phyloP scores from a whole-genome alignment of 768 basidiomycete genomes.

The Leccinum ochraceum region DNA sequence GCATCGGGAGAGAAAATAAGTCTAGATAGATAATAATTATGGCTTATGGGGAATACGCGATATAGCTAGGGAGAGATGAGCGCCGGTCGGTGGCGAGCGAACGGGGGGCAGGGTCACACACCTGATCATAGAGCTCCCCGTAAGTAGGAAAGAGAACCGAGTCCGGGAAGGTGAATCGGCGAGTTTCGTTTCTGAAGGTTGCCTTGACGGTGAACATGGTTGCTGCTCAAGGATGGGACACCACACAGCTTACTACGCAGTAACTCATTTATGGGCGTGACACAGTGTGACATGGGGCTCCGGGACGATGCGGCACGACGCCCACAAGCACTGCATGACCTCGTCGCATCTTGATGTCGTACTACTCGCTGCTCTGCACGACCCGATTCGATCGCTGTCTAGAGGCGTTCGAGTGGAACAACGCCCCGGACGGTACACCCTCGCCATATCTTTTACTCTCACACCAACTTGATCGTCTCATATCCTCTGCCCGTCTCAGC shows the following conservation, averaged over 20 bases:
- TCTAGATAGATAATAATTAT: constrained; percentile 61
- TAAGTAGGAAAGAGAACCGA: constrained; percentile 61
- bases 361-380: constrained; percentile 48
- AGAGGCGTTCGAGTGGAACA: constrained; percentile 54
- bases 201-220: constrained; percentile 79
- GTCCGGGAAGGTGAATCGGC: constrained; percentile 60
- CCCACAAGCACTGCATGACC: not conserved
- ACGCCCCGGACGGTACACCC: constrained; percentile 46
- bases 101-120: constrained; percentile 31
- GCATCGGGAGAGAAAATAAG: constrained; percentile 69
- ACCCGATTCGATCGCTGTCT: constrained; percentile 60
- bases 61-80: constrained; percentile 51
- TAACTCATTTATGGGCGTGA: constrained; percentile 25
- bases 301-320: not conserved
- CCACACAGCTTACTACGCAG: not conserved
- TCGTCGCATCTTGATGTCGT: not conserved
- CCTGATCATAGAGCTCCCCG: constrained; percentile 62
- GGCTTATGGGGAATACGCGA: constrained; percentile 66
- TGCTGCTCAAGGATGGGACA: constrained; percentile 19
- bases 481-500: constrained; percentile 49
- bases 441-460: constrained; percentile 63
- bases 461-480: constrained; percentile 62
- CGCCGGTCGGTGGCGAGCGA: constrained; percentile 8
- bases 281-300: constrained; percentile 16
- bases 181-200: constrained; percentile 69